Conservation (phyloP, 139 green algal genomes). For the Closterium sp. region DNA sequence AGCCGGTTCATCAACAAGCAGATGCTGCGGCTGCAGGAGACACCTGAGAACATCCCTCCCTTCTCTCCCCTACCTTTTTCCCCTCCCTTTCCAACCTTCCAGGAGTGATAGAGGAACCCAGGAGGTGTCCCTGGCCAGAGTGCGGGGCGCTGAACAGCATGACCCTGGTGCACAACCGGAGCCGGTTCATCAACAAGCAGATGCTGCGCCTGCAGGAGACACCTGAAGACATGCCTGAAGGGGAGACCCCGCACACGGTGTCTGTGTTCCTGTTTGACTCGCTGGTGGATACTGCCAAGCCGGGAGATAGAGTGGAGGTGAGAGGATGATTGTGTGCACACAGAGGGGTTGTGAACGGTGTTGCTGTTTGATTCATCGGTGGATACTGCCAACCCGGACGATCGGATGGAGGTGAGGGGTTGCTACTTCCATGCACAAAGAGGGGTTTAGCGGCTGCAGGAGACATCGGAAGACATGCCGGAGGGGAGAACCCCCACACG, state of each 20-base stretch:
- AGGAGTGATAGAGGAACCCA: too few relatives aligned
- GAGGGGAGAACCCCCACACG: background rate
- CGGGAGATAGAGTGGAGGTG: slow-evolving; percentile 67
- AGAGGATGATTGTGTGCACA: background rate
- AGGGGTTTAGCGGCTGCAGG: background rate
- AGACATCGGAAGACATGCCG: slow-evolving; percentile 3
- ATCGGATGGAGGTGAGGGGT: slow-evolving; percentile 59
- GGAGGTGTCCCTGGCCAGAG: too few relatives aligned
- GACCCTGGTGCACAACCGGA: too few relatives aligned
- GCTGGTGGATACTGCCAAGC: slow-evolving; percentile 65
- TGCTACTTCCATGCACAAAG: too few relatives aligned
- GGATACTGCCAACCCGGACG: slow-evolving; percentile 71
- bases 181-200: too few relatives aligned
- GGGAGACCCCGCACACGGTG: slow-evolving; percentile 93
- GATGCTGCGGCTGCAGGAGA: slow-evolving; percentile 52
- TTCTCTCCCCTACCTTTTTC: too few relatives aligned
- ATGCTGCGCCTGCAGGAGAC: slow-evolving; percentile 70
- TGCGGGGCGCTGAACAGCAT: too few relatives aligned
- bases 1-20: slow-evolving; percentile 85
- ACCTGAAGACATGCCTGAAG: slow-evolving; percentile 90
- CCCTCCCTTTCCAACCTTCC: too few relatives aligned
- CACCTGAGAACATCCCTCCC: background rate
- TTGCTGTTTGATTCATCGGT: slow-evolving; percentile 11
- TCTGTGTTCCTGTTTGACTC: slow-evolving; percentile 80
- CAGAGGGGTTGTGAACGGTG: too few relatives aligned